Evolutionary conservation across 2,329 filamentous ascomycete genomes (phyloP), one percentile per base, ranked within the genome.

Genomic region (Pyrenophora tritici-repentis): DNA sequence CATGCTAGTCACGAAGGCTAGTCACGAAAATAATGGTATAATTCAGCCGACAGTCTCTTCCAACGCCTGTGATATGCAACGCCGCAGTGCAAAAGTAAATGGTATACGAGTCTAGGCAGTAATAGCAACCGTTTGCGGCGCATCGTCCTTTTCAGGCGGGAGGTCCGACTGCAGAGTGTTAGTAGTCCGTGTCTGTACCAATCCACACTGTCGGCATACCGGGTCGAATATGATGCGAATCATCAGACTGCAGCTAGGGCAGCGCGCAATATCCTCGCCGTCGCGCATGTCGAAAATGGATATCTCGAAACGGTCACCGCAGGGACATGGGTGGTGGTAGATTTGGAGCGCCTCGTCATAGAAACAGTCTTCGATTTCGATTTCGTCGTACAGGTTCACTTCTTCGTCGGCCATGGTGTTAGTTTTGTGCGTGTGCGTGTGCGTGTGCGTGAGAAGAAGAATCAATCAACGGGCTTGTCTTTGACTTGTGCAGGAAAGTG

Each of bases 271-370:
- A 64, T 97, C 92, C 73, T 93, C 86, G 57, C 90, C 90, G 70
- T 97, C 92, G 50, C 87, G 83, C 65, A 99, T 79, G 73, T 97
- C 92, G 47, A 82, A 85, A 48, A 97, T 85, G 16, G 83, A 84
- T 69, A 94, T 97, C 78, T 97, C 90, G 78, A 99, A 99, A 53
- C 90, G 85, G 78, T 99, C 94, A 78, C 94, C 94, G 76, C 94
- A 99, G 1, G 94, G 94, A 73, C 94, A 99, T 12, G 94, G 94
- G 74, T 96, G 96, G 77, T 93, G 89, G 79, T 96, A 99, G 64
- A 96, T 87, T 73, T 96, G 88, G 34, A 91, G 83, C 3, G 82
- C 93, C 76, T 97, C 93, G 70, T 97, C 93, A 80, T 97, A 97
- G 73, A 96, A 90, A 55, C 69, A 72, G 76, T 99, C 94, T 75